Evolutionary conservation across 2,329 filamentous ascomycete species (phyloP), one percentile per base, ranked within the genome.

Genomic region (Aspergillus ochraceoroseus): DNA sequence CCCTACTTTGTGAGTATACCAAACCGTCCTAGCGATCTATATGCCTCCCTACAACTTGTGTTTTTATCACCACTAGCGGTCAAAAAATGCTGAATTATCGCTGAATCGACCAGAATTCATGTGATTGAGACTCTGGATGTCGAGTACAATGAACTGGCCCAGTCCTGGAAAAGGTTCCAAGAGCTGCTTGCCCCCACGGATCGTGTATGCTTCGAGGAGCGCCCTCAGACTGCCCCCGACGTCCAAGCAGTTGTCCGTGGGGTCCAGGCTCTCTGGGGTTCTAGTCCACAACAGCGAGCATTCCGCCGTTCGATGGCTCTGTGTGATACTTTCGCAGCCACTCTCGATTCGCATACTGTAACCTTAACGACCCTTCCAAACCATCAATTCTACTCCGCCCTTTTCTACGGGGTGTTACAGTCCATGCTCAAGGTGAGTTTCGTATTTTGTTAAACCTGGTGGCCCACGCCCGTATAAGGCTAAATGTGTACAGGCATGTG

Each of bases 71-170:
- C n/a, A n/a, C n/a, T n/a, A n/a, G n/a, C n/a, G n/a, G n/a, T n/a
- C n/a, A n/a, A n/a, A n/a, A n/a, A n/a, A n/a, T n/a, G n/a, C n/a
- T n/a, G n/a, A n/a, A n/a, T n/a, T n/a, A n/a, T n/a, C n/a, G 9
- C 30, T 45, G 14, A 38, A 11, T 23, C 22, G 8, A 35, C 19
- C 12, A 64, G 61, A 12, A 49, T 55, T 19, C 52, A 57, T n/a
- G 47, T 52, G 11, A 57, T 61, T 45, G 56, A 54, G 4, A 55
- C 52, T 39, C 61, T 66, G 30, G 63, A 66, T 43, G 51, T 64
- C 39, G 63, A 66, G 54, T 59, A 58, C 33, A 64, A 62, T 44
- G 62, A 66, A 49, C 52, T 66, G 13, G 53, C 53, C 19, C 57
- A 58, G 36, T 57, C 62, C 4, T 66, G 63, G 62, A 62, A 60